Conservation (phyloP, 2,329 filamentous ascomycete genomes). For the Claviceps fusiformis region DNA sequence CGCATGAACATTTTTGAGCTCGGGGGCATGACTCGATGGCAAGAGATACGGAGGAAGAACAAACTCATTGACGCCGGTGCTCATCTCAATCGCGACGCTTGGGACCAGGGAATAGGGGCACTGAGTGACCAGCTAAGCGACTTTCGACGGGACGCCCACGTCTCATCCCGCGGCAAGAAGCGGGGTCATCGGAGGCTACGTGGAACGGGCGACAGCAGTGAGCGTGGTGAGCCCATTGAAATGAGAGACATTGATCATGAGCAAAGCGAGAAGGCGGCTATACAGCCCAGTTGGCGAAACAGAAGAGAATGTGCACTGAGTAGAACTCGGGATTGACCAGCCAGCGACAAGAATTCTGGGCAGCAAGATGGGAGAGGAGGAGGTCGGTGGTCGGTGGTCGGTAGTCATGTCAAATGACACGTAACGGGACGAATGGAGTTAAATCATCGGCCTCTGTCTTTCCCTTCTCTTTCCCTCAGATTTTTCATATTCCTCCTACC, state of each 20-base stretch:
- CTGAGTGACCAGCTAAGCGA: conserved; percentile 24
- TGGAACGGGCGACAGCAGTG: conserved; percentile 18
- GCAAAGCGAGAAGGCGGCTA: background rate
- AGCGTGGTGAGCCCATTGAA: conserved; percentile 16
- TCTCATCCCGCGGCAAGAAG: conserved; percentile 15
- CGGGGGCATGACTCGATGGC: conserved; percentile 55
- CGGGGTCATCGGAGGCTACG: conserved; percentile 11
- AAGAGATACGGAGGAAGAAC: conserved; percentile 53
- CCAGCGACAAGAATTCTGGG: conserved; percentile 1
- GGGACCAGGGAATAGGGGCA: conserved; percentile 22
- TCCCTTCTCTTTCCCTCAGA: background rate
- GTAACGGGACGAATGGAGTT: background rate
- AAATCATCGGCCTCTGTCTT: background rate
- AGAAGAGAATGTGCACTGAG: conserved; percentile 25
- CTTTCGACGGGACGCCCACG: conserved; percentile 20
- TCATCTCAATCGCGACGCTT: conserved; percentile 23
- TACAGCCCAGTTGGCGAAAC: conserved; percentile 8
- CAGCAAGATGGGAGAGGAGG: background rate
- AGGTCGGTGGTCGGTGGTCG: background rate
- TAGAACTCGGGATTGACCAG: conserved; percentile 23
- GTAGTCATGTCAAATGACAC: background rate
- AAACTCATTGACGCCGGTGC: conserved; percentile 35
- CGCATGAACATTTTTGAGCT: conserved; percentile 60
- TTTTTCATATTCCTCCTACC: background rate
- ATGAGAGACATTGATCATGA: conserved; percentile 12